phyloP scores from a whole-genome alignment of 73 alveolate species.

The Stentor roeselii region DNA sequence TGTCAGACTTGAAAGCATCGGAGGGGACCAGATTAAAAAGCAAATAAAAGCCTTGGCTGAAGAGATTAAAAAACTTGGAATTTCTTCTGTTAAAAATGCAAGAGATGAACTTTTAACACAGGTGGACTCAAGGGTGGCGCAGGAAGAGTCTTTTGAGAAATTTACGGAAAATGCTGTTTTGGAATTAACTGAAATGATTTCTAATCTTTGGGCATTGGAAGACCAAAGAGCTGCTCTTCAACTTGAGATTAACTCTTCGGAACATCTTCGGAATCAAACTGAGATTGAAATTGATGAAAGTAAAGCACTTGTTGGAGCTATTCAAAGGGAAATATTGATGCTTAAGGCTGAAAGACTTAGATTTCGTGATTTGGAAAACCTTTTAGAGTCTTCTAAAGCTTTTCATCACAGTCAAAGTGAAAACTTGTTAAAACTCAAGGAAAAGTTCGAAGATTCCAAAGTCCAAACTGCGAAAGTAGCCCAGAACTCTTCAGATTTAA shows the following conservation, averaged over 20 bases:
- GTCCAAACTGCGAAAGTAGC: not conserved
- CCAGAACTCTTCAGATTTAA: not conserved
- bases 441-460: not conserved
- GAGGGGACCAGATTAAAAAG: not conserved
- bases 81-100: not conserved
- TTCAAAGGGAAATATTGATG: constrained; percentile 11
- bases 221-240: not conserved
- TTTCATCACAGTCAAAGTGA: not conserved
- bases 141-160: not conserved
- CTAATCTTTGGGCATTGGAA: not conserved
- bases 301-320: not conserved
- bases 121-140: not conserved
- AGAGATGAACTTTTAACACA: not conserved
- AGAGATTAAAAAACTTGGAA: not conserved
- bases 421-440: not conserved
- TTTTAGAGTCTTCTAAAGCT: not conserved
- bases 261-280: not conserved
- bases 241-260: not conserved
- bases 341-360: not conserved
- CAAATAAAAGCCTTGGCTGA: constrained; percentile 8
- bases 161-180: not conserved
- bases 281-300: not conserved
- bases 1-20: not conserved
- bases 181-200: not conserved
- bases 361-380: not conserved